These are phyloP conservation scores for Aphanomyces euteiches DNA, from an alignment of 352 stramenopile species.

Conservation along the genomic window DNA sequence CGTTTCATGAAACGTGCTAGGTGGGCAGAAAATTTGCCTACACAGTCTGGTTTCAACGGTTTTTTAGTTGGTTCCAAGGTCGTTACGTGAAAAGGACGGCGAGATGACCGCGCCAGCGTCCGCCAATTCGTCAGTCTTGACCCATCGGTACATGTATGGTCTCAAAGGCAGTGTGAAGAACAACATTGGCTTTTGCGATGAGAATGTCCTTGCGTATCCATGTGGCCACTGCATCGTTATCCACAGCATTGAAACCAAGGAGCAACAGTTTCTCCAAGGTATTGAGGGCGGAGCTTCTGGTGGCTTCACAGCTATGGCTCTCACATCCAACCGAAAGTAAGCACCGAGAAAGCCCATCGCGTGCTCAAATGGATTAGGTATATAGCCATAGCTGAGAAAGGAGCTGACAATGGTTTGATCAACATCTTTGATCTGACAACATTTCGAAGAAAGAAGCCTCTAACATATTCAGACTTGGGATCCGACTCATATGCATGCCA, in stretches of 20 bases:
- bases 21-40: too few species aligned
- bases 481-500: slow-evolving; percentile 61
- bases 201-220: slow-evolving; percentile 82
- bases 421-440: slow-evolving; percentile 90
- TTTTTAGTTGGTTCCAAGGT: neutral
- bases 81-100: neutral
- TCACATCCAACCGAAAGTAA: slow-evolving; percentile 71
- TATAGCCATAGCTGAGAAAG: slow-evolving; percentile 85
- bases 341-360: neutral
- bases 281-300: slow-evolving; percentile 61
- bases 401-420: slow-evolving; percentile 64
- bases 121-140: slow-evolving; percentile 8
- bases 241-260: slow-evolving; percentile 86
- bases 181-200: slow-evolving; percentile 80
- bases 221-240: slow-evolving; percentile 86
- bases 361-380: slow-evolving; percentile 38
- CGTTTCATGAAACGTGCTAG: too few species aligned
- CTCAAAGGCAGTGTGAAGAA: slow-evolving; percentile 80
- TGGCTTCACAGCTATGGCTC: slow-evolving; percentile 83
- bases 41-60: neutral
- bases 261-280: slow-evolving; percentile 87
- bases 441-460: slow-evolving; percentile 79
- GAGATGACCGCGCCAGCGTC: slow-evolving; percentile 11
- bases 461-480: slow-evolving; percentile 73
- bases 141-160: slow-evolving; percentile 69